Conservation (phyloP, 306 rosid genomes). For the Crataegus laevigata region DNA sequence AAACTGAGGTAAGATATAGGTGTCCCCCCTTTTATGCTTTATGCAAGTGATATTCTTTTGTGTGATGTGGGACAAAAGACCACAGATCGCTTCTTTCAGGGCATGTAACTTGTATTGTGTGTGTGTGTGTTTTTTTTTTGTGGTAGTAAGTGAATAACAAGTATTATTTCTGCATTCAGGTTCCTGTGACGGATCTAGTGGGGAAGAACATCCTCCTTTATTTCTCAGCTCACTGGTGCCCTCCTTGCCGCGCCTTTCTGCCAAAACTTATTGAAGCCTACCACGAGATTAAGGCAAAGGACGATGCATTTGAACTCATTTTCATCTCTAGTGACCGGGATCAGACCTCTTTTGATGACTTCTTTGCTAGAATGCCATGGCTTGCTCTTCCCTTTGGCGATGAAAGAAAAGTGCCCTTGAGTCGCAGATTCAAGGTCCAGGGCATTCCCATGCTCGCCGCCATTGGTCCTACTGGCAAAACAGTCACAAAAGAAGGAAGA, state of each 20-base stretch:
- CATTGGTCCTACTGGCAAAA: conserved; percentile 55
- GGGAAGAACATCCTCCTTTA: conserved; percentile 69
- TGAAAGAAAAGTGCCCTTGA: conserved; percentile 47
- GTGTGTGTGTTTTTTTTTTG: background rate
- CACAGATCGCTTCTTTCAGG: background rate
- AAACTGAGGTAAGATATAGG: conserved; percentile 37
- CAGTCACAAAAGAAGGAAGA: conserved; percentile 52
- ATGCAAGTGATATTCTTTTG: background rate
- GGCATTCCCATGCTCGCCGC: conserved; percentile 65
- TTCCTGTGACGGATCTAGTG: conserved; percentile 53
- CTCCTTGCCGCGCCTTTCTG: conserved; percentile 67
- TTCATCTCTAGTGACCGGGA: conserved; percentile 71
- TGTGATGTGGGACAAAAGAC: background rate
- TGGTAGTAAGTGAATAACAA: background rate
- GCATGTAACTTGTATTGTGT: background rate
- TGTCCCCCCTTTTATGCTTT: background rate
- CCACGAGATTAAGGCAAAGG: conserved; percentile 48
- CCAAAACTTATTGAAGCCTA: conserved; percentile 62
- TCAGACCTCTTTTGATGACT: conserved; percentile 52
- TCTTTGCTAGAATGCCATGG: conserved; percentile 76
- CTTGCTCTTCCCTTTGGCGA: conserved; percentile 74
- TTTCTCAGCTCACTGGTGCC: conserved; percentile 88
- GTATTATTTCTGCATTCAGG: conserved; percentile 24
- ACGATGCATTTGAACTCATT: conserved; percentile 52
- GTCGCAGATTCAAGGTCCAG: conserved; percentile 44